Conservation (phyloP, 441 rosid species). For the Pelargonium myrrhifolium region DNA sequence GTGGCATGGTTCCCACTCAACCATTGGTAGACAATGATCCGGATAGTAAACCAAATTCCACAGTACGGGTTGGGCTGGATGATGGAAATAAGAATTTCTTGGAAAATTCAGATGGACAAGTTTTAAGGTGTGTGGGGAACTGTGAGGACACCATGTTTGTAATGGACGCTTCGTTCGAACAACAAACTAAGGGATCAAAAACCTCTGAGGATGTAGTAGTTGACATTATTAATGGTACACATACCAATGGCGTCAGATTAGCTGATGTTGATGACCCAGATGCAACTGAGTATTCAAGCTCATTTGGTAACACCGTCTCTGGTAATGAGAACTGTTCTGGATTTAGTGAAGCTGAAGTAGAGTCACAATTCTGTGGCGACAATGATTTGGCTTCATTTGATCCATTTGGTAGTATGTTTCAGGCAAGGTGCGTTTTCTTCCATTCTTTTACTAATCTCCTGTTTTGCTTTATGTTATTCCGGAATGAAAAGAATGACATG, state of each 20-base stretch:
- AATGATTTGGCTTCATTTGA: constrained; percentile 47
- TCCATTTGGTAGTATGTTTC: constrained; percentile 45
- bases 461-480: constrained; percentile 4
- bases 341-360: constrained; percentile 64
- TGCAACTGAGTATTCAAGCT: constrained; percentile 87
- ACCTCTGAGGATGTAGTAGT: constrained; percentile 43
- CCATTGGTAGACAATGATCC: constrained; percentile 34
- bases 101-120: constrained; percentile 25
- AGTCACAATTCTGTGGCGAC: constrained; percentile 58
- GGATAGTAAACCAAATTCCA: constrained; percentile 21
- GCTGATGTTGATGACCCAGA: constrained; percentile 54
- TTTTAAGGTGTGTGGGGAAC: constrained; percentile 23
- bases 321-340: constrained; percentile 45
- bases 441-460: neutral
- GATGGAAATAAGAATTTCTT: constrained; percentile 25
- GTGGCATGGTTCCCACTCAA: constrained; percentile 27
- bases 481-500: neutral
- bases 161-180: constrained; percentile 21
- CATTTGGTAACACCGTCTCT: constrained; percentile 65
- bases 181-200: constrained; percentile 22
- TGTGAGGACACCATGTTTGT: constrained; percentile 21
- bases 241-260: constrained; percentile 19
- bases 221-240: constrained; percentile 42
- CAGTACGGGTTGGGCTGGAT: constrained; percentile 25
- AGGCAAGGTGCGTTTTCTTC: constrained; percentile 42